Evolutionary conservation across 108 stramenopile species (phyloP).

Genomic region (Cyclotella atomus): DNA sequence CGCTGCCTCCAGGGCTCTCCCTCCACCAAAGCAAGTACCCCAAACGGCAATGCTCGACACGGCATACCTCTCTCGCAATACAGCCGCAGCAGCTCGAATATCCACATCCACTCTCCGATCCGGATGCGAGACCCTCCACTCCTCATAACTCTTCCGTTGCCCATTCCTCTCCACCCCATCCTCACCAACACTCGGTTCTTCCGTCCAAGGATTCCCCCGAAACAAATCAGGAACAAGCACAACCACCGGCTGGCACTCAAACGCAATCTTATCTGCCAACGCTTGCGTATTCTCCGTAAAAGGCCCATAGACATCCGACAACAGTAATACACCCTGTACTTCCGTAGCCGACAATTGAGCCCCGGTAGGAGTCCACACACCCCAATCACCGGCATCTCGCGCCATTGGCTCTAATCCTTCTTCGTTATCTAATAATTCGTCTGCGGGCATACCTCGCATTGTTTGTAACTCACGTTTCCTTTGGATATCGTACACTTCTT

Average conservation of each 20-base stretch:
- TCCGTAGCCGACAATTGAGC: slow-evolving; percentile 80
- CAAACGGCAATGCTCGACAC: slow-evolving; percentile 79
- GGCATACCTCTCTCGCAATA: slow-evolving; percentile 75
- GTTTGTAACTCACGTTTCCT: slow-evolving; percentile 69
- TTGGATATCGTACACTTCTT: slow-evolving; percentile 59
- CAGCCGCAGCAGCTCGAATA: slow-evolving; percentile 83
- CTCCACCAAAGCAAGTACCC: slow-evolving; percentile 88
- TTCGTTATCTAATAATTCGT: slow-evolving; percentile 58
- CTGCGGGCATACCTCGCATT: slow-evolving; percentile 57
- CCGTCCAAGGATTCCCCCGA: slow-evolving; percentile 75
- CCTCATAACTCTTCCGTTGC: slow-evolving; percentile 70
- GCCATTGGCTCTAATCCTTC: slow-evolving; percentile 61
- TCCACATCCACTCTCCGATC: slow-evolving; percentile 81
- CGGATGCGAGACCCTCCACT: slow-evolving; percentile 74
- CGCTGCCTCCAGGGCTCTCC: slow-evolving; percentile 82
- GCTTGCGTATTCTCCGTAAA: slow-evolving; percentile 73
- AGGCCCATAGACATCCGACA: slow-evolving; percentile 83
- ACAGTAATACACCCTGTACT: slow-evolving; percentile 80
- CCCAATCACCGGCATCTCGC: slow-evolving; percentile 86
- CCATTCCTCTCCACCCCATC: slow-evolving; percentile 39
- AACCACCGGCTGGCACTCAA: slow-evolving; percentile 90
- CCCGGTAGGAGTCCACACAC: slow-evolving; percentile 74
- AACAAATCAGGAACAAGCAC: slow-evolving; percentile 88
- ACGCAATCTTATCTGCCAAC: slow-evolving; percentile 89
- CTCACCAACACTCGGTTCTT: slow-evolving; percentile 28